Percentiles rank a stretch among this genome's conserved stretches.
Evolutionary conservation across 208 protist genomes (phyloP).

Genomic region (Plasmodiophora brassicae): DNA sequence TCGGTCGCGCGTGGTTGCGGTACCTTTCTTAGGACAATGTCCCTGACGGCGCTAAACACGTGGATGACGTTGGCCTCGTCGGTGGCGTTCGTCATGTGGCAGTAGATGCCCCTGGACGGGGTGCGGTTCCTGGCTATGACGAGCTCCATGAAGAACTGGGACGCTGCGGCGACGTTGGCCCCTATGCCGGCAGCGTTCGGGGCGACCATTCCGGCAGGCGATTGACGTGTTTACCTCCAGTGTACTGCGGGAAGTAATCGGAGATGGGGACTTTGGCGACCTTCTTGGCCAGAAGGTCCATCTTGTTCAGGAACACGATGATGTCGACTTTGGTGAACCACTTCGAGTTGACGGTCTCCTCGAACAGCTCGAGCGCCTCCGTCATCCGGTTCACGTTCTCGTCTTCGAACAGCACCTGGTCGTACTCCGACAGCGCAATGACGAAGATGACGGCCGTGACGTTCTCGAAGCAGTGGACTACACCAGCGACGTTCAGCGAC

Average conservation of each 20-base stretch:
- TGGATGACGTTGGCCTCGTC: slow-evolving; percentile 29
- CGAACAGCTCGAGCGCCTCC: slow-evolving; percentile 65
- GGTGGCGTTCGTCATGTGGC: slow-evolving; percentile 13
- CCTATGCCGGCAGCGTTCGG: too few relatives aligned
- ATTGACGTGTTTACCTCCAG: neutral
- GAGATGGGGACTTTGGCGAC: neutral
- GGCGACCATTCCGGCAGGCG: too few relatives aligned
- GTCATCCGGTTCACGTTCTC: slow-evolving; percentile 63
- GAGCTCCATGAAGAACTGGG: neutral
- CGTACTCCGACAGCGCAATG: slow-evolving; percentile 62
- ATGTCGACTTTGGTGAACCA: slow-evolving; percentile 34
- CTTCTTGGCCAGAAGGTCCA: neutral
- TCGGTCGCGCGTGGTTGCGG: too few relatives aligned
- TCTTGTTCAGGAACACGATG: slow-evolving; percentile 37
- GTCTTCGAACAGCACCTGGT: slow-evolving; percentile 70
- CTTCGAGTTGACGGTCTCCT: slow-evolving; percentile 54
- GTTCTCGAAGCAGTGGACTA: slow-evolving; percentile 67
- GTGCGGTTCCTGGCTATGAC: neutral
- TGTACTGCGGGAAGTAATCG: slow-evolving; percentile 14
- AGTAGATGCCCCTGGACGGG: neutral
- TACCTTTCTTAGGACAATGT: slow-evolving; percentile 17
- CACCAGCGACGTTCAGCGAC: too few relatives aligned
- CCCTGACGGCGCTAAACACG: slow-evolving; percentile 10
- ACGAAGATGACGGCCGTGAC: slow-evolving; percentile 71
- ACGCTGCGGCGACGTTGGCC: neutral